Conservation (phyloP, 495 filamentous ascomycete species). For the Penicillium fimorum region DNA sequence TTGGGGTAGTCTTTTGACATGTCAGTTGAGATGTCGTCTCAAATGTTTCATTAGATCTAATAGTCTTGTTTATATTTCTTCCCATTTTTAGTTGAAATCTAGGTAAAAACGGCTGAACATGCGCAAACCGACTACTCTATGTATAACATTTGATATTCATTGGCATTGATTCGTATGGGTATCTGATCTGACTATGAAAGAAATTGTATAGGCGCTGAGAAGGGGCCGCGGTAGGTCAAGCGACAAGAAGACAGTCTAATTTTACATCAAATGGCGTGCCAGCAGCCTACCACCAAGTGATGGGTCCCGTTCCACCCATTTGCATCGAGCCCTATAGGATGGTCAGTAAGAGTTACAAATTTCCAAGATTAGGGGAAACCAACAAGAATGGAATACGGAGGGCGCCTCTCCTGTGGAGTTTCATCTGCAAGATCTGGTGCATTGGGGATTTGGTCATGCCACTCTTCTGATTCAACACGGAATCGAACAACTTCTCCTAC, state of each 20-base stretch:
- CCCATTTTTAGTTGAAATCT: too few relatives aligned
- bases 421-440: conserved; percentile 55
- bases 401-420: conserved; percentile 48
- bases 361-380: conserved; percentile 20
- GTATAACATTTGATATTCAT: background rate
- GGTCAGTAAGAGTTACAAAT: background rate
- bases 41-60: too few relatives aligned
- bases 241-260: conserved; percentile 9
- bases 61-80: too few relatives aligned
- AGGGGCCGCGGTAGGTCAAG: conserved; percentile 1
- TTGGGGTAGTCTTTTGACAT: too few relatives aligned
- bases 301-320: conserved; percentile 49
- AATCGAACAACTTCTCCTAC: conserved; percentile 84
- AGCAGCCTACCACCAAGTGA: conserved; percentile 47
- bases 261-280: background rate
- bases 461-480: conserved; percentile 77
- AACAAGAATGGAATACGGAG: conserved; percentile 69
- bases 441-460: conserved; percentile 81
- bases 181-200: conserved; percentile 22
- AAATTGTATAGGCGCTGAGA: conserved; percentile 12
- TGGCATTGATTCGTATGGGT: conserved; percentile 21
- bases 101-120: too few relatives aligned
- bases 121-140: too few relatives aligned
- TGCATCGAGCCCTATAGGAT: conserved; percentile 50
- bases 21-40: too few relatives aligned